Base-by-base conservation (phyloP, 164 flowering plant genomes). In the Dillenia suffruticosa region DNA sequence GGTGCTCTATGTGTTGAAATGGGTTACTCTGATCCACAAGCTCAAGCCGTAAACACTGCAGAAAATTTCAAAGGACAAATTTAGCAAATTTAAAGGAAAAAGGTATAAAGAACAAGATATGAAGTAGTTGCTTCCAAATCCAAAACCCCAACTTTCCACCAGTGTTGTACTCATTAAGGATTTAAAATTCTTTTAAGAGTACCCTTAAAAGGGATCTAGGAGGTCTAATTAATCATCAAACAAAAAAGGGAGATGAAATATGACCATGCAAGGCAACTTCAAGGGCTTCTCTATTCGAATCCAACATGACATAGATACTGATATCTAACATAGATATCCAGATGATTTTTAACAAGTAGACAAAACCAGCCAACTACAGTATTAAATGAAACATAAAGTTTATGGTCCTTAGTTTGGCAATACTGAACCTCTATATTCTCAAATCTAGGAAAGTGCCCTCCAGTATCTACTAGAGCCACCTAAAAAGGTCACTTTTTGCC, bases 261-360 rank as follows among this genome's bases (percentile, higher is more conserved):
- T 50, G 56, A 55, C 0, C 40, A 32, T 32, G 7, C 40, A 7
- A 49, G 49, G 57, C 49, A 58, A 48, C 58, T 51, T 43, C 48
- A 32, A 32, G 40, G 54, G 51, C 62, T 61, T 59, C 58, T 62
- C 22, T 48, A 54, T 59, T 51, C 58, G 47, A 54, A 63, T 52
- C 57, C 62, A 46, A 62, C 63, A 65, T 68, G 57, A 63, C 47
- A 67, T 51, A 70, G 71, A 76, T 68, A 61, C 63, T 62, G 50
- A 19, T 63, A 84, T 76, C 81, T 79, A 81, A 72, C 79, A 64
- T 63, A 78, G 86, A 84, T 84, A 61, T 73, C 66, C 59, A 52
- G 57, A 63, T 74, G 72, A 81, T 76, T 75, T 72, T 45, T 59
- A 55, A 62, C 44, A 66, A 71, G 66, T 74, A 67, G 65, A 53